These are phyloP conservation scores for Colletotrichum acutatum DNA, from an alignment of 2,329 filamentous ascomycete species.

Conservation along the genomic window DNA sequence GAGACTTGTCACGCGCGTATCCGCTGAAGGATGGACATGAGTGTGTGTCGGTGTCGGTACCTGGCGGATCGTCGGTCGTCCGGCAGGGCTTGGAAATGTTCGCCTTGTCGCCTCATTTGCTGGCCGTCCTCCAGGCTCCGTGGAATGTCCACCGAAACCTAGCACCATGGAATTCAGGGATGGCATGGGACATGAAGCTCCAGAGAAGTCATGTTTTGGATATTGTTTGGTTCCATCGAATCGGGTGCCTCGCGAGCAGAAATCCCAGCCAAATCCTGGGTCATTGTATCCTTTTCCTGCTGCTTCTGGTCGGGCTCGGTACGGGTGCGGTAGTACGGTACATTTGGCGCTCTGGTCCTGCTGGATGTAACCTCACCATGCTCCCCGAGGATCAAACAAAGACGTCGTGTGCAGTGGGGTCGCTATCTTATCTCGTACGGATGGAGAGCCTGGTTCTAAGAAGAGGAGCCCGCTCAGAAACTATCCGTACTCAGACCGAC, in stretches of 20 bases:
- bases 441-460: background rate
- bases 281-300: background rate
- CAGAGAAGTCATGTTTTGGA: background rate
- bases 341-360: background rate
- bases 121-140: background rate
- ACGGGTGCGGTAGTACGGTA: background rate
- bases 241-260: constrained; percentile 9
- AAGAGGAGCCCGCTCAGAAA: background rate
- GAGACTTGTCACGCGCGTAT: background rate
- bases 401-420: background rate
- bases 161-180: background rate
- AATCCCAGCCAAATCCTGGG: background rate
- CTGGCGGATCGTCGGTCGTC: background rate
- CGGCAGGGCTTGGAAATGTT: background rate
- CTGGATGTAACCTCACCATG: constrained; percentile 18
- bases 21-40: background rate
- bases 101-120: background rate
- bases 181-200: background rate
- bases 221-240: constrained; percentile 1
- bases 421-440: background rate
- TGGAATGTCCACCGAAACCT: background rate
- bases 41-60: background rate
- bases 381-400: constrained; percentile 1
- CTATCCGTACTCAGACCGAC: background rate
- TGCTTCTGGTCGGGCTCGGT: background rate